Conservation (phyloP, 129 eudicot genomes). For the Helianthus annuus region DNA sequence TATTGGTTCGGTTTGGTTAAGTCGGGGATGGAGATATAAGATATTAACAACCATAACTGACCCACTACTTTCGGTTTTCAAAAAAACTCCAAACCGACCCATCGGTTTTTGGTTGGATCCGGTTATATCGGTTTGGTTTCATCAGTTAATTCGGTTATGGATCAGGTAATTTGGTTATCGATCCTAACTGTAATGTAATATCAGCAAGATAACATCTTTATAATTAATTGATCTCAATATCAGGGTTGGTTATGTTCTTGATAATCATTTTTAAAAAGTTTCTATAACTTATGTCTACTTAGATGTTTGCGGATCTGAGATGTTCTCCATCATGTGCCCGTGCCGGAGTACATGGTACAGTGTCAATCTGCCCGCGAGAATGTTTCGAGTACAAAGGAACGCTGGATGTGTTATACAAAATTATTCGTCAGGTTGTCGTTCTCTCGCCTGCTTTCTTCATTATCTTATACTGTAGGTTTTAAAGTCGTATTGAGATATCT, state of each 20-base stretch:
- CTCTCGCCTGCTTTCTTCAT: background rate
- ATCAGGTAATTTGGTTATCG: too few relatives aligned
- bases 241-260: background rate
- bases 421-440: conserved; percentile 81
- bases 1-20: too few relatives aligned
- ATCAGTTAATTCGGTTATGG: too few relatives aligned
- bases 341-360: conserved; percentile 96
- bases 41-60: too few relatives aligned
- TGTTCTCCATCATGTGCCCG: conserved; percentile 96
- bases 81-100: too few relatives aligned
- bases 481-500: conserved; percentile 12
- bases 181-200: background rate
- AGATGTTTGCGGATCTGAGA: conserved; percentile 99
- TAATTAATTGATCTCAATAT: background rate
- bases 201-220: background rate
- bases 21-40: too few relatives aligned
- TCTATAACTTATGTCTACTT: background rate
- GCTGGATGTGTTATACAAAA: conserved; percentile 86
- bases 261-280: background rate
- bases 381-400: conserved; percentile 99
- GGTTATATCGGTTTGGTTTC: too few relatives aligned
- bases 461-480: background rate
- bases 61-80: too few relatives aligned
- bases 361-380: conserved; percentile 93
- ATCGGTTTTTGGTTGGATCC: too few relatives aligned